Evolutionary conservation across 2,329 filamentous ascomycete genomes (phyloP).

Genomic region (Catunica adiposa): DNA sequence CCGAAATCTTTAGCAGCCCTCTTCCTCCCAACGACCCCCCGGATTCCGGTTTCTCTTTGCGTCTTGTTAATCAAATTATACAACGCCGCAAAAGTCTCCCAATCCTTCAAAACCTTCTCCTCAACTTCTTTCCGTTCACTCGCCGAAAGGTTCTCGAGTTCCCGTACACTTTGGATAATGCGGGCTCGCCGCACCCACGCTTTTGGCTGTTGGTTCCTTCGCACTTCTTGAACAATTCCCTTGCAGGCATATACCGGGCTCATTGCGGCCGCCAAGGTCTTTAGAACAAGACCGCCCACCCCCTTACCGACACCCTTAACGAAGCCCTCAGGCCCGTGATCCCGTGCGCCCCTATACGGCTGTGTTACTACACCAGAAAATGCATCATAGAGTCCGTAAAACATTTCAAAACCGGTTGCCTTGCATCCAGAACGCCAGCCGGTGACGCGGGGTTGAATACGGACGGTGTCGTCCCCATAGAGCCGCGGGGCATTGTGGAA

Average conservation of each 20-base stretch:
- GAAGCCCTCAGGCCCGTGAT: slow-evolving; percentile 31
- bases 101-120: slow-evolving; percentile 25
- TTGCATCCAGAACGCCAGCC: slow-evolving; percentile 46
- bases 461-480: slow-evolving; percentile 54
- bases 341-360: slow-evolving; percentile 33
- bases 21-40: slow-evolving; percentile 21
- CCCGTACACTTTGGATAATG: slow-evolving; percentile 40
- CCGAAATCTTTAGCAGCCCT: slow-evolving; percentile 21
- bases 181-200: slow-evolving; percentile 39
- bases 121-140: slow-evolving; percentile 20
- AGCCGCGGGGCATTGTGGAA: slow-evolving; percentile 56
- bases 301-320: slow-evolving; percentile 45
- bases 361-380: slow-evolving; percentile 39
- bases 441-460: slow-evolving; percentile 44
- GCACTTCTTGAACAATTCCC: slow-evolving; percentile 43
- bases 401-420: slow-evolving; percentile 44
- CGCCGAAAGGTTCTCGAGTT: slow-evolving; percentile 22
- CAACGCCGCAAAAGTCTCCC: slow-evolving; percentile 27
- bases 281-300: slow-evolving; percentile 45
- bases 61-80: slow-evolving; percentile 24
- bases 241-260: slow-evolving; percentile 47
- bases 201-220: slow-evolving; percentile 35
- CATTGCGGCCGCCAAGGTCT: slow-evolving; percentile 44
- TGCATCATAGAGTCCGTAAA: slow-evolving; percentile 48
- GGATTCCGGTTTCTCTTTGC: slow-evolving; percentile 18